Base-by-base conservation (phyloP, 768 basidiomycete species). In the Fomitopsis serialis region DNA sequence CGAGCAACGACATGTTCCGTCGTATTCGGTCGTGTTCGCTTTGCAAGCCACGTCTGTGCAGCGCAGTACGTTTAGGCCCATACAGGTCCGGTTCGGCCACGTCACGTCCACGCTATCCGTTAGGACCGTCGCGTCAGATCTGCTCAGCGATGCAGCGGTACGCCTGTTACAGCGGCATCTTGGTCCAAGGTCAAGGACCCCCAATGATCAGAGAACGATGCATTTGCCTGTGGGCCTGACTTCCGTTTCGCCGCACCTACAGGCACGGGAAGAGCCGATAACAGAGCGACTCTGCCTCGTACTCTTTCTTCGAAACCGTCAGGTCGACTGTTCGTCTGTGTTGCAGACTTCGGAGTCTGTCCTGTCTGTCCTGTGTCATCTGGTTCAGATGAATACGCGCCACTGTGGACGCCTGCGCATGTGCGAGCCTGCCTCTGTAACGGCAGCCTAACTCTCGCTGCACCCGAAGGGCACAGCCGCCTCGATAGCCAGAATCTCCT, bases 301-400 rank as follows among this genome's bases (percentile, higher is more conserved):
- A 48, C 57, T 25, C 50, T 48, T 55, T 23, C 21, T 49, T 54
- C 60, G 54, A 49, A 46, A 56, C 59, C 47, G 52, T 48, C 55
- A 50, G 29, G 44, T 12, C 9, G 8, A 37, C 34, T 40, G 44
- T 45, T 22, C 32, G 32, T 32, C 46, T 45, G 44, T 7, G 7
- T 21, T 45, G 13, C 22, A 17, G 21, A 35, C 34, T 40, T 5
- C 37, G 5, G 15, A 15, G 37, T 15, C 19, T 40, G 37, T 40
- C 6, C 37, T 40, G 37, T 17, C 37, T 40, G 19, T 17, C 17
- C 17, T 42, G 22, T 17, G 17, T 7, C 42, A 42, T 42, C 42
- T 45, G 21, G 17, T 40, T 19, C 37, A 40, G 37, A 15, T 40
- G 37, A 19, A 3, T 47, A 25, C 29, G 11, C 29, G 29, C 11